Evolutionary conservation across 805 yeast genomes (phyloP).

Genomic region (Torulaspora delbrueckii): DNA sequence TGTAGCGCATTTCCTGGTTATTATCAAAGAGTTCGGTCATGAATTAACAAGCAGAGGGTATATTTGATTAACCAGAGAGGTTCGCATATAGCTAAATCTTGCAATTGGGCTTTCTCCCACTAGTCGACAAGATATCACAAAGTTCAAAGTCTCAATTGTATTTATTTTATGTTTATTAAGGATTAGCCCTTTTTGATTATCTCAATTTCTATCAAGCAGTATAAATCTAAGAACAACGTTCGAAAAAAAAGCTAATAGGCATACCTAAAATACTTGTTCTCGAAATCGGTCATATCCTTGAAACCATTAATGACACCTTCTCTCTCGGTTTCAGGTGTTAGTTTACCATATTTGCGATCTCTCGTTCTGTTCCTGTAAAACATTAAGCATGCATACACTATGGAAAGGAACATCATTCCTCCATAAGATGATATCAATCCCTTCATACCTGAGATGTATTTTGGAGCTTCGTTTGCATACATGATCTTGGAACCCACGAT

Average conservation of each 20-base stretch:
- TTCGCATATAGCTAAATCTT: too few relatives aligned
- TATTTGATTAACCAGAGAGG: too few relatives aligned
- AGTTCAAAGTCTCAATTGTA: too few relatives aligned
- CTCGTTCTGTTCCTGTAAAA: constrained; percentile 17
- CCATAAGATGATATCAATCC: constrained; percentile 20
- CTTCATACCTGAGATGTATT: constrained; percentile 20
- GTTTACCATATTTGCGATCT: constrained; percentile 13
- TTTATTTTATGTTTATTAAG: neutral
- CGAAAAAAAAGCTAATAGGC: constrained; percentile 4
- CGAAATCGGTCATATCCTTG: constrained; percentile 21
- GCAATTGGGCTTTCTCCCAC: too few relatives aligned
- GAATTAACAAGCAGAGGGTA: too few relatives aligned
- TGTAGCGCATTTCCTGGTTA: too few relatives aligned
- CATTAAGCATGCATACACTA: constrained; percentile 17
- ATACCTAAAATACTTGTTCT: constrained; percentile 20
- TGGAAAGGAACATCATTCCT: constrained; percentile 20
- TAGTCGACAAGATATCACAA: too few relatives aligned
- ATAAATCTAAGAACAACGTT: neutral
- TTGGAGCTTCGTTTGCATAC: constrained; percentile 21
- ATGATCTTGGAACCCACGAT: constrained; percentile 20
- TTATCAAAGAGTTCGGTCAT: too few relatives aligned
- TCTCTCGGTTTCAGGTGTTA: constrained; percentile 15
- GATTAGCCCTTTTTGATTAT: neutral
- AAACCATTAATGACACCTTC: constrained; percentile 22
- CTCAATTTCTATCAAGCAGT: neutral